These are phyloP conservation scores for Ophiostoma piceae DNA, from an alignment of 2,329 filamentous ascomycete species.

Conservation along the genomic window DNA sequence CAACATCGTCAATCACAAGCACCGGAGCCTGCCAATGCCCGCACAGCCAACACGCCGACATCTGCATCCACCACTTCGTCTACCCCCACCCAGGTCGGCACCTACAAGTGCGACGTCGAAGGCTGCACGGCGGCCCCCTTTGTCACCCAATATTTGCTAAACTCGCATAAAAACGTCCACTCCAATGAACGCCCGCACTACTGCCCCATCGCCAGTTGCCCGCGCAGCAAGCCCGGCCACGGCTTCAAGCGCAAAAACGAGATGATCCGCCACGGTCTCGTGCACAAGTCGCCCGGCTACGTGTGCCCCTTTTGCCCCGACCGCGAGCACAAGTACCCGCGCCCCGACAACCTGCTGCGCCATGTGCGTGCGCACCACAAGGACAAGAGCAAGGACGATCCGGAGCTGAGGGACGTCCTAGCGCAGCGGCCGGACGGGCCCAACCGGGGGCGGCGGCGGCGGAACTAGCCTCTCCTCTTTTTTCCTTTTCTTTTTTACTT, in stretches of 20 bases:
- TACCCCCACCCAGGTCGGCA: slow-evolving; percentile 33
- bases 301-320: slow-evolving; percentile 95
- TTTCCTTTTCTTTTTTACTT: too few relatives aligned
- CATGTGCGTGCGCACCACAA: slow-evolving; percentile 90
- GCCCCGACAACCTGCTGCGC: slow-evolving; percentile 94
- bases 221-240: slow-evolving; percentile 59
- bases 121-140: slow-evolving; percentile 70
- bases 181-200: slow-evolving; percentile 62
- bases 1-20: not conserved
- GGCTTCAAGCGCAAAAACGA: slow-evolving; percentile 70
- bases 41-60: not conserved
- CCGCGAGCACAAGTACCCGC: slow-evolving; percentile 86
- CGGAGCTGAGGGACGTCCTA: slow-evolving; percentile 72
- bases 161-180: slow-evolving; percentile 72
- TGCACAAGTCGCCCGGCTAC: slow-evolving; percentile 91
- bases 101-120: slow-evolving; percentile 53
- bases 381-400: slow-evolving; percentile 86
- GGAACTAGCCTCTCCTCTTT: not conserved
- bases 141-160: slow-evolving; percentile 70
- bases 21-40: not conserved
- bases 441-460: slow-evolving; percentile 65
- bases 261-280: slow-evolving; percentile 73
- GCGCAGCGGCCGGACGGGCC: slow-evolving; percentile 80
- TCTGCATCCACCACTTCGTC: not conserved
- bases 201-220: slow-evolving; percentile 57